Evolutionary conservation across 345 rosid species (phyloP).

Genomic region (Murraya koenigii): DNA sequence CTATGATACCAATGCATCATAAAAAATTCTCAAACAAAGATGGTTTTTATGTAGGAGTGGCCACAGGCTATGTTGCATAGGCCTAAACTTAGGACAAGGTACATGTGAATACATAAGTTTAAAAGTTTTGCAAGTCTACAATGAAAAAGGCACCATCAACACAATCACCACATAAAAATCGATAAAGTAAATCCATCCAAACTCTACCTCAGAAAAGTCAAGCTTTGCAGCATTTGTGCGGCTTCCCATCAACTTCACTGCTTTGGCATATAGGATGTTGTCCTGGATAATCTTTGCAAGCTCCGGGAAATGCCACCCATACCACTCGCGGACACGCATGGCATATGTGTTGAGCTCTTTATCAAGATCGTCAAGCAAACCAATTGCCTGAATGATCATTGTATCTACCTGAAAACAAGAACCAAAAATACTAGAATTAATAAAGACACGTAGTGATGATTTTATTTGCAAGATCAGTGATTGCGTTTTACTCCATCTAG

Average conservation of each 20-base stretch:
- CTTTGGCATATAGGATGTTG: conserved; percentile 77
- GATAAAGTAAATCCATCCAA: background rate
- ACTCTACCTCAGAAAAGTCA: conserved; percentile 77
- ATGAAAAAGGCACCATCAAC: background rate
- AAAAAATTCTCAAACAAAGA: background rate
- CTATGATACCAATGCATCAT: background rate
- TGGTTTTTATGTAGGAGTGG: background rate
- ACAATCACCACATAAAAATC: background rate
- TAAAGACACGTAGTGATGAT: background rate
- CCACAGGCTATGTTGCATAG: background rate
- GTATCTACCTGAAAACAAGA: conserved; percentile 70
- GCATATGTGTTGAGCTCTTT: conserved; percentile 92
- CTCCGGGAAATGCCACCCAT: conserved; percentile 99
- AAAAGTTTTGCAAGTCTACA: background rate
- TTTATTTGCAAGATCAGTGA: background rate
- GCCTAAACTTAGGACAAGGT: background rate
- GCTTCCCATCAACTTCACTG: conserved; percentile 80
- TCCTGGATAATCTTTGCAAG: conserved; percentile 85
- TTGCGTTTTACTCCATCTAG: background rate
- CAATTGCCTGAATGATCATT: conserved; percentile 94
- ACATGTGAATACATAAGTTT: background rate
- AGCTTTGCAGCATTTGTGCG: conserved; percentile 79
- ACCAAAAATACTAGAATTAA: background rate
- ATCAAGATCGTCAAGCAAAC: conserved; percentile 93
- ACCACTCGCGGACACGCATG: conserved; percentile 92